Conservation (phyloP, 192 early-diverging fungal genomes). For the Helicostylum pulchrum region DNA sequence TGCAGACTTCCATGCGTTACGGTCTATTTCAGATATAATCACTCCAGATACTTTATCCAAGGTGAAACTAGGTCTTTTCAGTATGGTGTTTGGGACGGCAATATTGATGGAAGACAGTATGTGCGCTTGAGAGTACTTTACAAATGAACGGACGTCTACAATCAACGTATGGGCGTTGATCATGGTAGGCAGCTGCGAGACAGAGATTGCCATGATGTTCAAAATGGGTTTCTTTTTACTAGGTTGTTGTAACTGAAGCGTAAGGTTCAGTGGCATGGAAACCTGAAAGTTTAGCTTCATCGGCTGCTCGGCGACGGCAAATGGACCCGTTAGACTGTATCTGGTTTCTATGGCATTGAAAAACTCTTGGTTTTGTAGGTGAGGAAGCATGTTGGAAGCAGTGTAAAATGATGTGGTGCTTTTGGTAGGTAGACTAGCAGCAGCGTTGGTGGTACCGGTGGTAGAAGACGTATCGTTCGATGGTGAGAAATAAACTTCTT, state of each 20-base stretch:
- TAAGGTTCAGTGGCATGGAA: background rate
- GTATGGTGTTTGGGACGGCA: slow-evolving; percentile 67
- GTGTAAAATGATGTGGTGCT: slow-evolving; percentile 31
- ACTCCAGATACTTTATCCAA: slow-evolving; percentile 60
- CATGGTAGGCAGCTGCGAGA: background rate
- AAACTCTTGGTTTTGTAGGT: slow-evolving; percentile 32
- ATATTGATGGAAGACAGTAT: slow-evolving; percentile 64
- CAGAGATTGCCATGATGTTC: background rate
- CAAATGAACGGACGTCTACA: slow-evolving; percentile 69
- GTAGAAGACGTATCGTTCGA: background rate
- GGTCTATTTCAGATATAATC: slow-evolving; percentile 50
- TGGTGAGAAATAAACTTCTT: background rate
- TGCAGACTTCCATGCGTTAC: slow-evolving; percentile 29
- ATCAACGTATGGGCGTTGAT: background rate
- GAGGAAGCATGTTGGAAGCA: slow-evolving; percentile 30
- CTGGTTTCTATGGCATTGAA: slow-evolving; percentile 35
- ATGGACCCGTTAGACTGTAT: slow-evolving; percentile 7
- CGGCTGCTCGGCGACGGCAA: slow-evolving; percentile 12
- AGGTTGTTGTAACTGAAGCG: background rate
- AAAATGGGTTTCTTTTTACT: background rate
- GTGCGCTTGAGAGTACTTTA: slow-evolving; percentile 46
- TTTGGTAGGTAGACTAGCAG: background rate
- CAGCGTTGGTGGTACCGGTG: background rate
- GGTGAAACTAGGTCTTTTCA: slow-evolving; percentile 63
- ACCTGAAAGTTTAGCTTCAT: background rate